A percentile compares a stretch with the other conserved stretches of the same genome.
phyloP scores from a whole-genome alignment of 768 basidiomycete species.

The Gymnopilus junonius region DNA sequence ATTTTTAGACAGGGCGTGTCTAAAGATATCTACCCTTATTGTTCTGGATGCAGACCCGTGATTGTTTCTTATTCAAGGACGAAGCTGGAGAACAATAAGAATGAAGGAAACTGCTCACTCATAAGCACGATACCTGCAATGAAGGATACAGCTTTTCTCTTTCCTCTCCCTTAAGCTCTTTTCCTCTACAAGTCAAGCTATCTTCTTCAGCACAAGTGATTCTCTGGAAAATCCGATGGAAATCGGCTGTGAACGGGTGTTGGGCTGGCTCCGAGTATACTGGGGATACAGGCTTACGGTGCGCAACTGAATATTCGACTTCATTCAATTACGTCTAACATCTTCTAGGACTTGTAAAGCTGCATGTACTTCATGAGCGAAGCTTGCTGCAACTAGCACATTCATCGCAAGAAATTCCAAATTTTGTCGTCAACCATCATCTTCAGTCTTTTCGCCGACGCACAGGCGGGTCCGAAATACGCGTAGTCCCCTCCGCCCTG shows the following conservation, averaged over 20 bases:
- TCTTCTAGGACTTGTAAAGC: background rate
- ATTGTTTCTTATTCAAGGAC: slow-evolving; percentile 20
- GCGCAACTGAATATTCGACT: background rate
- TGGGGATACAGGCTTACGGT: background rate
- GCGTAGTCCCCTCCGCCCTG: background rate
- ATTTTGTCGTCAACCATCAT: too few relatives aligned
- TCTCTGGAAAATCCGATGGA: background rate
- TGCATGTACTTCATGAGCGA: background rate
- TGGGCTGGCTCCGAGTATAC: background rate
- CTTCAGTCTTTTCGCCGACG: too few relatives aligned
- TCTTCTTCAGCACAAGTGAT: background rate
- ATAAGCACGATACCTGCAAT: slow-evolving; percentile 24
- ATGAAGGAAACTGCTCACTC: slow-evolving; percentile 21
- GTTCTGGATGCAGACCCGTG: slow-evolving; percentile 21
- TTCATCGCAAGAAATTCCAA: too few relatives aligned
- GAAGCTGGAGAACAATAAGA: slow-evolving; percentile 34
- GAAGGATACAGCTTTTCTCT: slow-evolving; percentile 8
- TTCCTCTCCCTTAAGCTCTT: slow-evolving; percentile 13
- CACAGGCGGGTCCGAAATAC: background rate
- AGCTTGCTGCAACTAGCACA: background rate
- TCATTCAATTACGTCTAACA: background rate
- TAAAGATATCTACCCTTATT: slow-evolving; percentile 24
- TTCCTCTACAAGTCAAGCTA: background rate
- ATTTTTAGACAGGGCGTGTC: background rate
- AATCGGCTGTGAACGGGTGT: background rate